These are phyloP conservation scores for Globisporangium splendens DNA, from an alignment of 352 stramenopile species.

Conservation along the genomic window DNA sequence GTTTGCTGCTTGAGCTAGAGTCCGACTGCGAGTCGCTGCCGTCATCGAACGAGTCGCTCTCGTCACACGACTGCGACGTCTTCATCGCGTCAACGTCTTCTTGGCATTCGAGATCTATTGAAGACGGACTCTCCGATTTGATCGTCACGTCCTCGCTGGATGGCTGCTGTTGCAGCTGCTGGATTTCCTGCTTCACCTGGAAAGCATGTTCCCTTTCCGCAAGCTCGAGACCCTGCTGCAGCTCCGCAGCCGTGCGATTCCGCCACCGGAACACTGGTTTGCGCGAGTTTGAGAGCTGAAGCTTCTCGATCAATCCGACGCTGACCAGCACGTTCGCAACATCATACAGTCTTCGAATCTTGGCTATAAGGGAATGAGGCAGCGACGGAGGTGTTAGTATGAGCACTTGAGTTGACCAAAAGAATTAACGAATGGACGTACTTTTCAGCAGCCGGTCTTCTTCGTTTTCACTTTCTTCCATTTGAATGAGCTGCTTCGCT, in stretches of 20 bases:
- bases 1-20: conserved; percentile 21
- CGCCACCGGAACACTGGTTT: conserved; percentile 87
- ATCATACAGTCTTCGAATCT: conserved; percentile 96
- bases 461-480: conserved; percentile 71
- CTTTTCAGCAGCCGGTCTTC: conserved; percentile 82
- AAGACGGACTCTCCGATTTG: conserved; percentile 1
- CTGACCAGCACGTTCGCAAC: conserved; percentile 96
- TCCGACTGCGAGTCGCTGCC: conserved; percentile 57
- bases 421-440: conserved; percentile 19
- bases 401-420: not conserved
- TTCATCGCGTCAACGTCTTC: conserved; percentile 26
- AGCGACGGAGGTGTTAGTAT: not conserved
- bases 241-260: conserved; percentile 22
- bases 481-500: conserved; percentile 92
- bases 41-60: conserved; percentile 60
- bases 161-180: conserved; percentile 6
- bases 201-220: conserved; percentile 9
- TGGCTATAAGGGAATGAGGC: conserved; percentile 45
- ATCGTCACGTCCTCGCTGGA: not conserved
- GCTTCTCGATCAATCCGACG: conserved; percentile 91
- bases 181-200: conserved; percentile 17
- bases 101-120: conserved; percentile 12
- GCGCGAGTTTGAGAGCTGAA: conserved; percentile 75
- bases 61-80: conserved; percentile 59
- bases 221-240: conserved; percentile 2